Evolutionary conservation across 352 stramenopile genomes (phyloP), one percentile per base, ranked within the genome.

Genomic region (Globisporangium nagaii): DNA sequence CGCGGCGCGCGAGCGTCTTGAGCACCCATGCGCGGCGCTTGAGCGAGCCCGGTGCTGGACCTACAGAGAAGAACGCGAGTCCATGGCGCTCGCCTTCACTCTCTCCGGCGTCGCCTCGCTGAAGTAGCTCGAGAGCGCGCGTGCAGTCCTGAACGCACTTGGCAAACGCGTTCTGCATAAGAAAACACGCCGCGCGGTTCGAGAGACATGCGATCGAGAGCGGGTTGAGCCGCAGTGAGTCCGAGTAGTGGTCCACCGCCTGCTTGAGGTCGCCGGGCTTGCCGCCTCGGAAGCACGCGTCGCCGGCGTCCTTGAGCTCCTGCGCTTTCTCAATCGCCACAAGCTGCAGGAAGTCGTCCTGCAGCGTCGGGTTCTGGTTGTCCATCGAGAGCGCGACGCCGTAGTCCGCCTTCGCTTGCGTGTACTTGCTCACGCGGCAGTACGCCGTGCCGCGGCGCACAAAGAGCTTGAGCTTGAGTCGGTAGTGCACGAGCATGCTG

Each of bases 311-410:
- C 56, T 93, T 90, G 4, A 72, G 58, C 24, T 79, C 66, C 0
- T 84, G 56, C 0, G 78, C 78, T 32, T 73, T 76, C 32, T 88
- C 77, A 34, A 89, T 62, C 27, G 61, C 60, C 7, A 87, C 49
- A 35, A 93, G 68, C 59, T 87, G 66, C 25, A 71, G 47, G 37
- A 88, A 91, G 31, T 93, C 83, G 25, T 88, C 64, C 44, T 82
- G 69, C 6, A 91, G 67, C 28, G 75, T 65, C 17, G 58, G 41
- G 45, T 91, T 88, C 47, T 91, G 72, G n/a, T 61, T 76, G 47
- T 90, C 80, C 71, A 93, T 86, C 2, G 79, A 84, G 5, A 87
- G 66, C 2, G 83, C 80, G 22, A 90, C 79, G 22, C 80, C 80
- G 37, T 91, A 93, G 63, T 93, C 83, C 3, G 83, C 77, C 55